phyloP scores from a whole-genome alignment of 805 yeast species.

The Clavispora phyllophila region DNA sequence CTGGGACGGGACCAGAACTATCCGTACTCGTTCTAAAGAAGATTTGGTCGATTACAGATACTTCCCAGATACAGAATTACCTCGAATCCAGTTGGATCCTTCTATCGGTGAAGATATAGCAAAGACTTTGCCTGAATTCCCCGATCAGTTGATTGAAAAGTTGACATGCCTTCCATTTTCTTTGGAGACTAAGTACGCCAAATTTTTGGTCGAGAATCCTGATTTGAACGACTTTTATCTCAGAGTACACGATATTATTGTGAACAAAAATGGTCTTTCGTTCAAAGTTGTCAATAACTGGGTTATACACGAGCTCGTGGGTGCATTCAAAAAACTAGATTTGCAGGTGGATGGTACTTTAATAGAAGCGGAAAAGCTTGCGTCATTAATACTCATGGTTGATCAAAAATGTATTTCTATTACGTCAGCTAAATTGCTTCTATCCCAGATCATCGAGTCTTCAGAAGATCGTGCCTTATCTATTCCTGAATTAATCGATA shows the following conservation, averaged over 20 bases:
- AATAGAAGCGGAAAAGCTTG: conserved; percentile 40
- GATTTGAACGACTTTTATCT: conserved; percentile 49
- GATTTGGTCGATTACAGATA: conserved; percentile 82
- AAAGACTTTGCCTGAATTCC: conserved; percentile 48
- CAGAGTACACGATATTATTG: conserved; percentile 28
- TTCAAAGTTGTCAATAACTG: conserved; percentile 59
- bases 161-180: conserved; percentile 47
- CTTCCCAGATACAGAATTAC: conserved; percentile 91
- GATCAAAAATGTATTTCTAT: conserved; percentile 47
- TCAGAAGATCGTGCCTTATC: conserved; percentile 26
- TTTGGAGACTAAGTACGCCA: conserved; percentile 70
- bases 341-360: conserved; percentile 23
- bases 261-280: conserved; percentile 14
- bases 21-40: conserved; percentile 70
- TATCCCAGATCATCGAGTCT: conserved; percentile 55
- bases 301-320: conserved; percentile 77
- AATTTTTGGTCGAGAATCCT: conserved; percentile 52
- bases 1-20: conserved; percentile 79
- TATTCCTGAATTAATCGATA: conserved; percentile 45
- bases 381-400: conserved; percentile 52
- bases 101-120: conserved; percentile 39
- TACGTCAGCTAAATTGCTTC: conserved; percentile 61
- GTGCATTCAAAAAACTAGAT: conserved; percentile 54
- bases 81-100: conserved; percentile 45
- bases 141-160: conserved; percentile 50